A percentile compares a stretch with the other conserved stretches of the same genome.
phyloP scores from a whole-genome alignment of 306 rosid species.

The Lathyrus tuberosus region DNA sequence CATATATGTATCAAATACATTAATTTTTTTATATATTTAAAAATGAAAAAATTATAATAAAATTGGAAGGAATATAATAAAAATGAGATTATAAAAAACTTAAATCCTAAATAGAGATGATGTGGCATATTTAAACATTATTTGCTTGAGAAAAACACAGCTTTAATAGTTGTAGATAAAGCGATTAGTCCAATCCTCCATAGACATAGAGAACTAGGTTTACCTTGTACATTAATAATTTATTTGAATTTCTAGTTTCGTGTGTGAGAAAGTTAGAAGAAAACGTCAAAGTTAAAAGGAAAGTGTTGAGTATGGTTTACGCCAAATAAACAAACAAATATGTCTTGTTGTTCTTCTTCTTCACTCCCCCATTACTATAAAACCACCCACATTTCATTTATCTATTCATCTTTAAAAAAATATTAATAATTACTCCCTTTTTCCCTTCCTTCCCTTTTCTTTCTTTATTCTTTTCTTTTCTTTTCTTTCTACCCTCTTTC shows the following conservation, averaged over 20 bases:
- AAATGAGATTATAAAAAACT: no score
- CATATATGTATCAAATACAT: no score
- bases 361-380: slow-evolving; percentile 57
- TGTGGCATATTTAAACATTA: no score
- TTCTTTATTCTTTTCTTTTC: not conserved
- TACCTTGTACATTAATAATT: not conserved
- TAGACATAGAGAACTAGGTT: not conserved
- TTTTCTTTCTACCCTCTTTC: no score
- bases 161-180: not conserved
- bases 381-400: slow-evolving; percentile 38
- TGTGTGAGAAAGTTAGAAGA: not conserved
- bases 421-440: slow-evolving; percentile 32
- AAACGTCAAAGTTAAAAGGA: slow-evolving; percentile 51
- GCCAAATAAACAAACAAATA: slow-evolving; percentile 49
- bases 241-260: not conserved
- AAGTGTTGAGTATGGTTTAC: slow-evolving; percentile 84
- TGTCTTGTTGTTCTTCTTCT: slow-evolving; percentile 50
- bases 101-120: no score
- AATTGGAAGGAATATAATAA: no score
- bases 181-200: not conserved
- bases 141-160: no score
- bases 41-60: no score
- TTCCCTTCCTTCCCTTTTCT: no score
- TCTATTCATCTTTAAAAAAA: not conserved
- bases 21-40: no score